A percentile compares a stretch with the other conserved stretches of the same genome.
phyloP scores from a whole-genome alignment of 306 rosid genomes.

The Citrullus colocynthis region DNA sequence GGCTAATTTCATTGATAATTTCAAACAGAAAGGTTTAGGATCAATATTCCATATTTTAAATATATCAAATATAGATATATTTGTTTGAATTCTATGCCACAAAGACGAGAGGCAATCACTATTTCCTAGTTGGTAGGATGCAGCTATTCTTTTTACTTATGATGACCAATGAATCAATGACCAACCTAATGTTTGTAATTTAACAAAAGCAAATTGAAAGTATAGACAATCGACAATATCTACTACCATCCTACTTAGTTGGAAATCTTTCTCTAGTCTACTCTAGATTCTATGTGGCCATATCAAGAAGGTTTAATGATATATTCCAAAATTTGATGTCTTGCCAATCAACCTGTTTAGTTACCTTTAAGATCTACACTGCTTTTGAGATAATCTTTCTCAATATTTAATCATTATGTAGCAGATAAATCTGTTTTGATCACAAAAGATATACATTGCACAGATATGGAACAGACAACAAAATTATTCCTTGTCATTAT shows the following conservation, averaged over 20 bases:
- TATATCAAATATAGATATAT: no score
- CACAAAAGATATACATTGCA: not conserved
- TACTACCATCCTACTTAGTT: not conserved
- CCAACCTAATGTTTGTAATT: no score
- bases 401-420: not conserved
- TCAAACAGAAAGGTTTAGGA: no score
- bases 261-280: not conserved
- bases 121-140: no score
- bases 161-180: no score
- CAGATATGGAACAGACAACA: not conserved
- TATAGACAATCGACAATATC: not conserved
- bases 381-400: not conserved
- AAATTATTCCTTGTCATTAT: conserved; percentile 26
- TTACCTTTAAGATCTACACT: not conserved
- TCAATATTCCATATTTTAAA: no score
- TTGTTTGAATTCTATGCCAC: no score
- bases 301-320: not conserved
- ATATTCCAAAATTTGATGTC: not conserved
- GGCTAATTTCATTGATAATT: no score
- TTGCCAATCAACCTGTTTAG: not conserved
- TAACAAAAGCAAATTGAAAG: not conserved
- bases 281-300: not conserved
- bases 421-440: not conserved
- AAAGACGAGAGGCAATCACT: no score
- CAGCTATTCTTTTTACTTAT: no score